A percentile compares a stretch with the other conserved stretches of the same genome.
These are phyloP conservation scores for Wallacemonas sp. DNA, from an alignment of 208 protist genomes.

Conservation along the genomic window DNA sequence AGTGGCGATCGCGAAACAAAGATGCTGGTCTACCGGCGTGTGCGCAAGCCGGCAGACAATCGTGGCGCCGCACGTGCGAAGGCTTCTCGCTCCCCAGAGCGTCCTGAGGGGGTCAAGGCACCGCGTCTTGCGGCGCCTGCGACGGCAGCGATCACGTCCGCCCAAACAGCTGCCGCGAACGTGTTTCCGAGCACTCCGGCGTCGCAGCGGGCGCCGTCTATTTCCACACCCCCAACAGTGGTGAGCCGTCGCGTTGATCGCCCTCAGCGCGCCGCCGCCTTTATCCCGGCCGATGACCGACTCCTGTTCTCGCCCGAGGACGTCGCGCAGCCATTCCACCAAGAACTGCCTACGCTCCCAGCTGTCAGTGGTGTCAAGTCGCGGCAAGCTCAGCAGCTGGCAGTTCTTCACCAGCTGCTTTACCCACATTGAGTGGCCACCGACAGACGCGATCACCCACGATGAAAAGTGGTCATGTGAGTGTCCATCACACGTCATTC, in stretches of 20 bases:
- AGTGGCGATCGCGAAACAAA: neutral
- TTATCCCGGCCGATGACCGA: constrained; percentile 2
- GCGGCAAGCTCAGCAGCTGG: neutral
- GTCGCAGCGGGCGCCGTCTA: neutral
- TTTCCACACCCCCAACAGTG: constrained; percentile 7
- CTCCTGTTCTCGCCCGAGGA: neutral
- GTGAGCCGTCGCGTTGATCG: neutral
- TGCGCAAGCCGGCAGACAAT: neutral
- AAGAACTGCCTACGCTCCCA: no score
- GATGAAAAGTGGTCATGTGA: no score
- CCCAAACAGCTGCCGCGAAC: neutral
- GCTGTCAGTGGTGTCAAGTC: neutral
- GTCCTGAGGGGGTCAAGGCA: no score
- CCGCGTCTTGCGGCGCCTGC: neutral
- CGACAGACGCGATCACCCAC: no score
- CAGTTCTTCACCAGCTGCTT: neutral
- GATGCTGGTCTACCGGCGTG: constrained; percentile 11
- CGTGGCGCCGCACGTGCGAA: neutral
- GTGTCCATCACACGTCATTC: no score
- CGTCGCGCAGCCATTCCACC: no score
- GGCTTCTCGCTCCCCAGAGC: no score
- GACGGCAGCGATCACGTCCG: neutral
- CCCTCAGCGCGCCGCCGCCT: neutral
- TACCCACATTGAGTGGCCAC: neutral
- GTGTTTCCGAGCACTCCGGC: neutral